phyloP scores from a whole-genome alignment of 371 early-diverging fungal species.

The Mycotypha africana region DNA sequence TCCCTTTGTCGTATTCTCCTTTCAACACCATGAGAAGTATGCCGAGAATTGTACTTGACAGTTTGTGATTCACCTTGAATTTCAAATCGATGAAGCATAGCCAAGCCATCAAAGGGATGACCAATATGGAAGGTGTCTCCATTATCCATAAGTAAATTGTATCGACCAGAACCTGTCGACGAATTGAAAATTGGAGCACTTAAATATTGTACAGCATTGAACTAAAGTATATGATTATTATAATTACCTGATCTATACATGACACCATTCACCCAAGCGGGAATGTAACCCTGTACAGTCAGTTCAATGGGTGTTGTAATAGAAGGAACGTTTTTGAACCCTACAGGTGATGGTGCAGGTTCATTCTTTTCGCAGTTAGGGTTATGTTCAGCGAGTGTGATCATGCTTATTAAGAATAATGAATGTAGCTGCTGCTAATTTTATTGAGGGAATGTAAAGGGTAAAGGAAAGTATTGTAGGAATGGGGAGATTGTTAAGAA shows the following conservation, averaged over 20 bases:
- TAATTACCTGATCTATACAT: conserved; percentile 49
- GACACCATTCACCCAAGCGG: conserved; percentile 54
- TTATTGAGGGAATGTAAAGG: too few species aligned
- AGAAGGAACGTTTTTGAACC: conserved; percentile 49
- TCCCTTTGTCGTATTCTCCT: conserved; percentile 28
- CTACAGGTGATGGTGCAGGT: conserved; percentile 40
- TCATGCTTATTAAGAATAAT: too few species aligned
- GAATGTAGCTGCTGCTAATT: too few species aligned
- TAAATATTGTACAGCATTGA: not conserved
- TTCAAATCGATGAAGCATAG: conserved; percentile 49
- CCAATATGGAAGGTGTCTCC: conserved; percentile 51
- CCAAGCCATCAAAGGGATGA: conserved; percentile 63
- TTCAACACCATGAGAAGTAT: conserved; percentile 42
- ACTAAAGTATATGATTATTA: not conserved
- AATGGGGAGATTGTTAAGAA: too few species aligned
- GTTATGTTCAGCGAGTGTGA: conserved; percentile 28
- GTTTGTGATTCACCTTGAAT: conserved; percentile 25
- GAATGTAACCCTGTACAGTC: conserved; percentile 44
- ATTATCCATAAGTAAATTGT: conserved; percentile 32
- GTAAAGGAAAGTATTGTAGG: too few species aligned
- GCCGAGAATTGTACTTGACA: conserved; percentile 33
- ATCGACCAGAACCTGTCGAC: conserved; percentile 39
- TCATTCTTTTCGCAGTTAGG: conserved; percentile 14
- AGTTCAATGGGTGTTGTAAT: conserved; percentile 30
- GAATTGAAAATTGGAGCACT: too few species aligned